Base-by-base conservation (phyloP, 495 filamentous ascomycete species). In the Usnea hakonensis region DNA sequence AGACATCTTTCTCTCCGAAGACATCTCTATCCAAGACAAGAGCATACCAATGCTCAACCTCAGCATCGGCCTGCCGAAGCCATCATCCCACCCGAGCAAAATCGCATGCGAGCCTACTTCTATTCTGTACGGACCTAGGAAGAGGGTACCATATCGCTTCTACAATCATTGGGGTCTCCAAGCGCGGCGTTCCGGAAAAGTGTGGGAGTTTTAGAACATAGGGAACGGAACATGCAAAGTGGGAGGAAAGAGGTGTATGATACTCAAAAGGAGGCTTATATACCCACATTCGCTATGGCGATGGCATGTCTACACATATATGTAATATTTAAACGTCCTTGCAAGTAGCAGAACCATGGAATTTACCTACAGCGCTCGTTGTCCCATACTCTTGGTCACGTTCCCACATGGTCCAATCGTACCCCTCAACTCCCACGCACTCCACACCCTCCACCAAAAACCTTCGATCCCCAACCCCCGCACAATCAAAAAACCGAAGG, bases 221-320 rank as follows among this genome's bases (percentile, higher is more conserved):
- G 14, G 14, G 4, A 41, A 19, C 2, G 38, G 46, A 6, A 30
- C 6, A 21, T n/a, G n/a, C n/a, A n/a, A n/a, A n/a, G n/a, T n/a
- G 10, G 46, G 48, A n/a, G 21, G 21, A 33, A 7, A 41, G 21
- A 35, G 46, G 10, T 63, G 64, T 64, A 64, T 35, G 28, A 48
- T 64, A 26, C 14, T 3, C 7, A 53, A 10, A 9, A 16, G 17
- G 17, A 21, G n/a, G 21, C 36, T 8, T 43, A 32, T 65, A 68
- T 68, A 68, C 66, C 66, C 66, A 68, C 66, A 53, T 64, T 68
- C 66, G 66, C 66, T 68, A 61, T 62, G 38, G 60, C 60, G 60
- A 62, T 62, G 58, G 33, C 46, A 32, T 60, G n/a, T 60, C 7
- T 50, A 14, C 26, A 30, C 30, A 14, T 50, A 2, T 17, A 30